Base-by-base conservation (phyloP, 225 moss, liverwort and hornwort species). In the Physcomitrellopsis africana region DNA sequence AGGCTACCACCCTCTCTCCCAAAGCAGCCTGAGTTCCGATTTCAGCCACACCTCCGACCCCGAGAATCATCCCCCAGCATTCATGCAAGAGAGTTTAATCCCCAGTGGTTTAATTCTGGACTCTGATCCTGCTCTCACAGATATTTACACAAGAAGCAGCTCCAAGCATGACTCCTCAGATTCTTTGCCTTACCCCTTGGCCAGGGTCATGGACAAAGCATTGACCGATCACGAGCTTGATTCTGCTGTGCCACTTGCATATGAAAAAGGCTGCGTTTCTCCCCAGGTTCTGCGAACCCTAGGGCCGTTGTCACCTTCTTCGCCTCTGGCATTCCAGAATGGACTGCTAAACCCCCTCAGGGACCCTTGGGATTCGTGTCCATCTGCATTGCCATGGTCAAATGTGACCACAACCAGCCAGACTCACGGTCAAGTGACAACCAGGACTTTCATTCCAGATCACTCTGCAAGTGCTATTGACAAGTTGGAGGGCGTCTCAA, bases 351-450 rank as follows among this genome's bases (percentile, higher is more conserved):
- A 23, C 52, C 53, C 11, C 42, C 41, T 26, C 13, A 45, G 67
- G 60, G 71, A 71, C 49, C 32, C 32, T 1, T 11, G 74, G 69
- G 13, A 23, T 73, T 63, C 43, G 11, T 77, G 68, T 63, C 64
- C 75, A 3, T 18, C 60, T 24, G 41, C 67, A 24, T 58, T 78
- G 57, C 72, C 67, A 49, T 83, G 82, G 82, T 79, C 82, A 41
- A 82, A 69, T 5, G 67, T 72, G 61, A 81, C 81, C 3, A 67
- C 54, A 0, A 67, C 72, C 10, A 77, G 77, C 6, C 77, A 61
- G 16, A 23, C 48, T 1, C 9, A 47, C 3, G 32, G 32, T 37
- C 32, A 37, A 37, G 32, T 37, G 32, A 37, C 7, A 37, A 37
- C 32, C n/a, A 55, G 53, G 17, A 52, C 60, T 37, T 80, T 69